Conservation (phyloP, 331 rosid species). For the Acacia pycnantha region DNA sequence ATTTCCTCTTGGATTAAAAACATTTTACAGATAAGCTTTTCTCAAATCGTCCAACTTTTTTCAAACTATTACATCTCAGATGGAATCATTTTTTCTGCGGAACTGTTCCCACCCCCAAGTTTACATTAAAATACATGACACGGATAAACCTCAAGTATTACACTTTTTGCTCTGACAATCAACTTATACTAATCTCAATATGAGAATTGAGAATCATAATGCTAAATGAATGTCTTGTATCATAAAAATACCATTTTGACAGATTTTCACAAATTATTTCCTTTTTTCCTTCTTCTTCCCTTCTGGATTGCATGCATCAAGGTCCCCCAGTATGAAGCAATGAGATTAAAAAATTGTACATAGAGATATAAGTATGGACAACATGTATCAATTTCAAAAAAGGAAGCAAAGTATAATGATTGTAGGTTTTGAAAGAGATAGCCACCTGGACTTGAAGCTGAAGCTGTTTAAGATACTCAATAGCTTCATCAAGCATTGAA, state of each 20-base stretch:
- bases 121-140: not conserved
- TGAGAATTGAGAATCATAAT: not conserved
- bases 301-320: not conserved
- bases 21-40: not conserved
- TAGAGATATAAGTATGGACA: not conserved
- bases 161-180: not conserved
- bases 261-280: not conserved
- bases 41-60: not conserved
- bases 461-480: constrained; percentile 69
- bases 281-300: not conserved
- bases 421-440: not conserved
- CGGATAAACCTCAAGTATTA: not conserved
- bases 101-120: not conserved
- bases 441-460: constrained; percentile 68
- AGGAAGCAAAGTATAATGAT: not conserved
- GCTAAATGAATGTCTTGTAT: not conserved
- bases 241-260: not conserved
- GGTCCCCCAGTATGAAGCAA: not conserved
- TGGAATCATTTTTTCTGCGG: not conserved
- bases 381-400: not conserved
- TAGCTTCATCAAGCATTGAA: constrained; percentile 70
- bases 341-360: not conserved
- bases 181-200: not conserved
- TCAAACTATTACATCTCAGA: not conserved
- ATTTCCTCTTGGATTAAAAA: not conserved